These are phyloP conservation scores for Fusarium sp. DNA, from an alignment of 2,329 filamentous ascomycete species.

Conservation along the genomic window DNA sequence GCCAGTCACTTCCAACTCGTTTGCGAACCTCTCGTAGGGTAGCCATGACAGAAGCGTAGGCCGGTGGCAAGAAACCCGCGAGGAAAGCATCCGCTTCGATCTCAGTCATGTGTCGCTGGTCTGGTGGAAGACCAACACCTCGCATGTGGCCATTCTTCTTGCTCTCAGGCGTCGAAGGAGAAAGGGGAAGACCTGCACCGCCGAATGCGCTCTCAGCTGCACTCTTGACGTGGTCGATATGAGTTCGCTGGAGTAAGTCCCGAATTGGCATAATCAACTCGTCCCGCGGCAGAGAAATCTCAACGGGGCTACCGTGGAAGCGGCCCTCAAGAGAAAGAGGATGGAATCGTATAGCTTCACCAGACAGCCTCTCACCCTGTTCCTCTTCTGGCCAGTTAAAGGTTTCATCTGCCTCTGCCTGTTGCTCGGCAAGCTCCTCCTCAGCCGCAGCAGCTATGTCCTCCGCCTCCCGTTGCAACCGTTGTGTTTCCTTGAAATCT, in stretches of 20 bases:
- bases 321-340: constrained; percentile 78
- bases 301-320: constrained; percentile 77
- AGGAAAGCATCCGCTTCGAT: constrained; percentile 81
- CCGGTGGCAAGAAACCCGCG: constrained; percentile 74
- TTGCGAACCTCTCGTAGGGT: constrained; percentile 79
- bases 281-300: constrained; percentile 78
- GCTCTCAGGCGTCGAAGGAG: constrained; percentile 73
- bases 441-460: constrained; percentile 49
- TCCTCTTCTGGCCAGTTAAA: constrained; percentile 49
- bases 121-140: constrained; percentile 71
- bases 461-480: constrained; percentile 48
- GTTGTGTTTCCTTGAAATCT: constrained; percentile 64
- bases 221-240: constrained; percentile 78
- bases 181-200: constrained; percentile 79
- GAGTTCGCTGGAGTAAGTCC: constrained; percentile 72
- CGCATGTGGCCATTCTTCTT: constrained; percentile 69
- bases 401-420: constrained; percentile 44
- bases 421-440: constrained; percentile 48
- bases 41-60: constrained; percentile 75
- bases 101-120: constrained; percentile 74
- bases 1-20: constrained; percentile 76
- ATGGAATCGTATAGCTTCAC: constrained; percentile 69
- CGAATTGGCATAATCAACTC: constrained; percentile 76
- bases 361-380: constrained; percentile 50
- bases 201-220: constrained; percentile 81